phyloP scores from a whole-genome alignment of 305 asterid species.

The Solanum hybrid region DNA sequence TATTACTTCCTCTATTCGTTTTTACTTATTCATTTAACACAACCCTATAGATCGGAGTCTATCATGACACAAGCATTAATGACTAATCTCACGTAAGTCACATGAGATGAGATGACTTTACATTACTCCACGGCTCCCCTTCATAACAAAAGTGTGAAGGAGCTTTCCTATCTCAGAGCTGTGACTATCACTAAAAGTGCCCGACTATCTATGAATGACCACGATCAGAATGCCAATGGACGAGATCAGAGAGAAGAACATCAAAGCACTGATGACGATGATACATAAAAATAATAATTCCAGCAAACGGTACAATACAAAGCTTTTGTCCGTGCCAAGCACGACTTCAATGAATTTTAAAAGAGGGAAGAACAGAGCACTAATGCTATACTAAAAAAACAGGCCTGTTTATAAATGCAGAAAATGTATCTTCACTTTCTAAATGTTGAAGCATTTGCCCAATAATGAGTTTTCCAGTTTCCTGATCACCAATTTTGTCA shows the following conservation, averaged over 20 bases:
- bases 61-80: not conserved
- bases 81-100: not conserved
- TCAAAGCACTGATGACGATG: not conserved
- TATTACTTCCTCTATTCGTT: not conserved
- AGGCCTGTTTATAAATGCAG: not conserved
- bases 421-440: constrained; percentile 5
- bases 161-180: not conserved
- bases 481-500: constrained; percentile 1
- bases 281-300: not conserved
- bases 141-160: not conserved
- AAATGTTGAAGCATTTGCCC: constrained; percentile 4
- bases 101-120: not conserved
- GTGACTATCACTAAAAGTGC: not conserved
- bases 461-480: constrained; percentile 4
- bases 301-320: not conserved
- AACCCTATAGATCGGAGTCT: rapidly evolving
- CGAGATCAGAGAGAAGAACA: not conserved
- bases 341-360: not conserved
- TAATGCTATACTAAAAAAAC: not conserved
- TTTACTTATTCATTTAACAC: no score
- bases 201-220: not conserved
- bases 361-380: not conserved
- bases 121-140: not conserved
- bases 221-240: not conserved
- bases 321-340: not conserved